These are phyloP conservation scores for Myxozyma geophila DNA, from an alignment of 805 yeast genomes.

Conservation along the genomic window DNA sequence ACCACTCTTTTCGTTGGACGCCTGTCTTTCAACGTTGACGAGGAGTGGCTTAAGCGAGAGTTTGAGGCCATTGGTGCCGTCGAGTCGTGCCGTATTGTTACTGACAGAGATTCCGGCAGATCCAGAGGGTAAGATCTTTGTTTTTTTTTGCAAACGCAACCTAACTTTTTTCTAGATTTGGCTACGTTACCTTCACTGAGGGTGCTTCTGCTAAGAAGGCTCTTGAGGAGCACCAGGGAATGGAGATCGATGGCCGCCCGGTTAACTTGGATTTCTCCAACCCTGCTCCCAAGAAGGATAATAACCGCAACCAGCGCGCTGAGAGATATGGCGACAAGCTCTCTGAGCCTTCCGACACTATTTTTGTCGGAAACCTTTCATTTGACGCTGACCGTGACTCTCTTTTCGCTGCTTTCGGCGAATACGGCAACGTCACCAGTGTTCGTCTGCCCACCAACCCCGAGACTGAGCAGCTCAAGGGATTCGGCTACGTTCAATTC, in stretches of 20 bases:
- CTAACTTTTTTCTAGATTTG: constrained; percentile 35
- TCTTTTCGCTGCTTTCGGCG: constrained; percentile 72
- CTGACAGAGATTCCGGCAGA: constrained; percentile 88
- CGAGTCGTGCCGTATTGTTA: constrained; percentile 84
- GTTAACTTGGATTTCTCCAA: constrained; percentile 91
- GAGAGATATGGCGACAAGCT: constrained; percentile 86
- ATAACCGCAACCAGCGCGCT: constrained; percentile 70
- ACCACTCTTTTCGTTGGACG: constrained; percentile 96
- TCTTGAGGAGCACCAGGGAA: constrained; percentile 80
- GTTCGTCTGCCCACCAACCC: constrained; percentile 98
- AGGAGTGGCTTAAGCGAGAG: constrained; percentile 87
- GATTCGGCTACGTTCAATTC: constrained; percentile 97
- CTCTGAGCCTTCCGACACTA: constrained; percentile 91
- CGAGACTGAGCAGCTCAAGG: constrained; percentile 98
- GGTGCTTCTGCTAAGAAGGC: constrained; percentile 85
- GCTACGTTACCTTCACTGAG: constrained; percentile 87
- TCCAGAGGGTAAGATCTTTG: constrained; percentile 76
- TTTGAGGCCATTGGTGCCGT: constrained; percentile 86
- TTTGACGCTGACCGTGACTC: constrained; percentile 85
- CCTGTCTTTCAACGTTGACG: constrained; percentile 96
- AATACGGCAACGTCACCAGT: constrained; percentile 80
- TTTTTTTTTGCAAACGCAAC: not conserved
- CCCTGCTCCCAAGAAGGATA: constrained; percentile 66
- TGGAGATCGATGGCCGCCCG: constrained; percentile 96
- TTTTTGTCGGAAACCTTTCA: constrained; percentile 94